Percentiles rank a stretch among this genome's conserved stretches.
These are phyloP conservation scores for Fusarium vanettenii DNA, from an alignment of 2,329 filamentous ascomycete genomes.

Conservation along the genomic window DNA sequence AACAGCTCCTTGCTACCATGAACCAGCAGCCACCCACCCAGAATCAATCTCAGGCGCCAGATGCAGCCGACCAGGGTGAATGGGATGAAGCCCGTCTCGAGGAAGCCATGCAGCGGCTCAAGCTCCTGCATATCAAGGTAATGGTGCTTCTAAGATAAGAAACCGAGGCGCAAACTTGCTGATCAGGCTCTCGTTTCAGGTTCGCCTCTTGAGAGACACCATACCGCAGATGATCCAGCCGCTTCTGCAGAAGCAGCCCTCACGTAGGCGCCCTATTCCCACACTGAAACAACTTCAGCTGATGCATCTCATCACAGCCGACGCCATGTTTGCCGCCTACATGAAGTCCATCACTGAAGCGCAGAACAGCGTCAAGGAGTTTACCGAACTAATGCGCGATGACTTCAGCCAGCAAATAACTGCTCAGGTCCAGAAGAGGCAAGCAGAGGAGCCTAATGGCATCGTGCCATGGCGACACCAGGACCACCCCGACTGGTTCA, in stretches of 20 bases:
- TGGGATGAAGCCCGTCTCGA: constrained; percentile 64
- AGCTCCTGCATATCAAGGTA: constrained; percentile 67
- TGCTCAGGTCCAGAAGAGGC: constrained; percentile 64
- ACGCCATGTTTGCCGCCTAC: constrained; percentile 60
- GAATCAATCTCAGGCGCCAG: constrained; percentile 31
- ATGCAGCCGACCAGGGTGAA: constrained; percentile 44
- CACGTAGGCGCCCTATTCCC: constrained; percentile 56
- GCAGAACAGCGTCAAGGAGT: constrained; percentile 63
- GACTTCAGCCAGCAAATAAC: constrained; percentile 63
- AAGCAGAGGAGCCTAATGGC: constrained; percentile 63
- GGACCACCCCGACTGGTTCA: constrained; percentile 70
- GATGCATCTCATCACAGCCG: constrained; percentile 54
- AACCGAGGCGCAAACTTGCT: constrained; percentile 29
- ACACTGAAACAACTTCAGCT: constrained; percentile 33
- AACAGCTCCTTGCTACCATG: constrained; percentile 29
- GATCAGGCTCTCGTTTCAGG: constrained; percentile 41
- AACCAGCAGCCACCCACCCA: constrained; percentile 35
- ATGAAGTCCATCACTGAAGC: constrained; percentile 60
- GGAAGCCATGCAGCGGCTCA: constrained; percentile 61
- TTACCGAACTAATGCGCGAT: constrained; percentile 59
- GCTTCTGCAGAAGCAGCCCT: constrained; percentile 60
- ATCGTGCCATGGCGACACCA: constrained; percentile 70
- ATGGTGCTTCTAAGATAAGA: constrained; percentile 8
- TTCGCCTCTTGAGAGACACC: constrained; percentile 50
- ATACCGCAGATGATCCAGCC: constrained; percentile 58